These are phyloP conservation scores for Citrullus colocynthis DNA, from an alignment of 306 rosid genomes.

Conservation along the genomic window DNA sequence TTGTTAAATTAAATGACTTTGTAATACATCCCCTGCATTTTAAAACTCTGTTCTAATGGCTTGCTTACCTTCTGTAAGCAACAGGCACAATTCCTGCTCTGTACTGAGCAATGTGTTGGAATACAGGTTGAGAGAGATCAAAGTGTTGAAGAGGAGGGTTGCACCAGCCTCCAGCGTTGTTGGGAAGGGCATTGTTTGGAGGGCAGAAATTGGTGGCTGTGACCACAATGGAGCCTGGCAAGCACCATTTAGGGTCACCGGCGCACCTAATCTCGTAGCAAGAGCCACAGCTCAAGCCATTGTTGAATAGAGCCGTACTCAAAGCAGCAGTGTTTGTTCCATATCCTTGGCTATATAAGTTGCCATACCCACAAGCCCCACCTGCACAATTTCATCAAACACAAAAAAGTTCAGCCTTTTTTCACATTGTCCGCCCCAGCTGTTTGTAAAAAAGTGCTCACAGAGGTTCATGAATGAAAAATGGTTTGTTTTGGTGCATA, in stretches of 20 bases:
- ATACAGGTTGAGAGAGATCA: slow-evolving; percentile 91
- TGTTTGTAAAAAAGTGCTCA: neutral
- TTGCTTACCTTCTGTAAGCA: slow-evolving; percentile 60
- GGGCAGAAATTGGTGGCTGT: slow-evolving; percentile 99
- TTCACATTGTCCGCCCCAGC: neutral
- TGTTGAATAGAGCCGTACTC: slow-evolving; percentile 93
- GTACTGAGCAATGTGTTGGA: slow-evolving; percentile 86
- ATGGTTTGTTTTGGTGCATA: slow-evolving; percentile 9
- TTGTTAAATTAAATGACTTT: neutral
- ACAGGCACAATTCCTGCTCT: slow-evolving; percentile 91
- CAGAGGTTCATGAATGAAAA: neutral
- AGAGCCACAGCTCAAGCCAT: slow-evolving; percentile 84
- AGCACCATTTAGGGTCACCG: slow-evolving; percentile 59
- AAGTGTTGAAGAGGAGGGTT: slow-evolving; percentile 95
- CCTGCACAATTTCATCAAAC: slow-evolving; percentile 25
- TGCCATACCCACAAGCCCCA: slow-evolving; percentile 99
- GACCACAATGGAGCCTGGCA: slow-evolving; percentile 85
- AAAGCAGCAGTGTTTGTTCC: slow-evolving; percentile 97
- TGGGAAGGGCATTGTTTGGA: slow-evolving; percentile 85
- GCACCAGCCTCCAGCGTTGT: slow-evolving; percentile 92
- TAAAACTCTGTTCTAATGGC: neutral
- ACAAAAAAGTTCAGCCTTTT: slow-evolving; percentile 1
- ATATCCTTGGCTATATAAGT: slow-evolving; percentile 91
- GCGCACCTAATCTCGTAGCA: slow-evolving; percentile 76
- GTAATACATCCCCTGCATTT: neutral